These are phyloP conservation scores for Epichloe coenophiala DNA, from an alignment of 2,329 filamentous ascomycete genomes.

Conservation along the genomic window DNA sequence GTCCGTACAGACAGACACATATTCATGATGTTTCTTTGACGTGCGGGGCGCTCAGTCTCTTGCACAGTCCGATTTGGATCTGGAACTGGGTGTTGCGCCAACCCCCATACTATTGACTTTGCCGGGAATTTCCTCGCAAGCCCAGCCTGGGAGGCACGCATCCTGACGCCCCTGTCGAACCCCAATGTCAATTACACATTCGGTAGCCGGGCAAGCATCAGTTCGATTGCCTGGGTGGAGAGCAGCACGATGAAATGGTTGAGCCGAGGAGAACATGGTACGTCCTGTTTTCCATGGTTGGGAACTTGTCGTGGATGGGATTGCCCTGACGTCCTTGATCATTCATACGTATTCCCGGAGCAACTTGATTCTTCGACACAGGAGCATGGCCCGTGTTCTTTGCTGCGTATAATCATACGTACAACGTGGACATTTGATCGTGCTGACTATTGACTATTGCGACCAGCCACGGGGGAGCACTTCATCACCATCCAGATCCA, in stretches of 20 bases:
- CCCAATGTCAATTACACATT: not conserved
- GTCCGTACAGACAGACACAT: too few species aligned
- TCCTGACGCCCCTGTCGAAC: not conserved
- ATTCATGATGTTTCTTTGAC: too few species aligned
- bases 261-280: not conserved
- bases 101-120: not conserved
- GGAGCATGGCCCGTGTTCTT: not conserved
- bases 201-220: not conserved
- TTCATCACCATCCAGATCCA: not conserved
- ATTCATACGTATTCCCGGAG: too few species aligned
- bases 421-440: too few species aligned
- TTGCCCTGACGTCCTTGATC: too few species aligned
- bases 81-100: not conserved
- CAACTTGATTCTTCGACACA: not conserved
- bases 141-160: not conserved
- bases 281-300: not conserved
- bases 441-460: too few species aligned
- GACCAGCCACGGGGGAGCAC: not conserved
- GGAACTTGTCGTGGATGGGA: too few species aligned
- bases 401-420: too few species aligned
- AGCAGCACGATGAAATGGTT: not conserved
- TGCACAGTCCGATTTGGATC: too few species aligned
- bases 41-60: too few species aligned
- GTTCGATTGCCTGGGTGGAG: not conserved
- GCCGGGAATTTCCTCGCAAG: not conserved